Conservation (phyloP, 2,329 filamentous ascomycete genomes). For the Geosmithia morbida region DNA sequence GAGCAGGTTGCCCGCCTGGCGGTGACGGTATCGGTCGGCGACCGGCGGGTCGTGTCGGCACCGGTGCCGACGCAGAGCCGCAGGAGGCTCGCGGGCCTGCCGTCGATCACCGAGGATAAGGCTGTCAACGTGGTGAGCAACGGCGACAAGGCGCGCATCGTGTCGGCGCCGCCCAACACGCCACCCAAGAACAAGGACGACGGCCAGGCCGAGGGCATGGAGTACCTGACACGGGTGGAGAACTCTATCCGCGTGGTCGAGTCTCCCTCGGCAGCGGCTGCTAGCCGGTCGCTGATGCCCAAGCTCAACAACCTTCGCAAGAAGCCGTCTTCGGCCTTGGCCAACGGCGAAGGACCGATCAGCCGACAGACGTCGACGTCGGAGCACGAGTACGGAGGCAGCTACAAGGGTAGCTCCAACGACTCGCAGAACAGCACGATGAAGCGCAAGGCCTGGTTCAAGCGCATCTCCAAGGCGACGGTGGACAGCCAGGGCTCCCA, state of each 20-base stretch:
- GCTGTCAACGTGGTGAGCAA: constrained; percentile 5
- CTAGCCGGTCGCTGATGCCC: neutral
- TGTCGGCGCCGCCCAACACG: constrained; percentile 28
- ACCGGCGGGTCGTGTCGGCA: constrained; percentile 35
- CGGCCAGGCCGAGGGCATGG: constrained; percentile 21
- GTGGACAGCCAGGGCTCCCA: constrained; percentile 5
- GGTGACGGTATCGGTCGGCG: constrained; percentile 15
- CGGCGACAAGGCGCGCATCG: constrained; percentile 25
- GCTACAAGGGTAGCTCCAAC: constrained; percentile 6
- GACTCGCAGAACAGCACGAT: constrained; percentile 14
- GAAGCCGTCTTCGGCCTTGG: neutral
- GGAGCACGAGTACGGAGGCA: constrained; percentile 5
- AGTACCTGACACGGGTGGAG: constrained; percentile 29
- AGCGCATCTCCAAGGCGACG: constrained; percentile 25
- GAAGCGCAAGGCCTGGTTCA: constrained; percentile 38
- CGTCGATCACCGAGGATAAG: constrained; percentile 32
- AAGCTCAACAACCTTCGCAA: neutral
- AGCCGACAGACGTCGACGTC: neutral
- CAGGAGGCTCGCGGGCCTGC: constrained; percentile 23
- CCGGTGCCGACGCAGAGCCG: constrained; percentile 28
- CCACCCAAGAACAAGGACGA: constrained; percentile 11
- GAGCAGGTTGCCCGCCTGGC: constrained; percentile 14
- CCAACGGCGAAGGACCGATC: neutral
- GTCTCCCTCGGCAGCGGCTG: constrained; percentile 23
- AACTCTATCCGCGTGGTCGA: constrained; percentile 42